phyloP scores from a whole-genome alignment of 2,329 filamentous ascomycete species.

The Xylariales sp. region DNA sequence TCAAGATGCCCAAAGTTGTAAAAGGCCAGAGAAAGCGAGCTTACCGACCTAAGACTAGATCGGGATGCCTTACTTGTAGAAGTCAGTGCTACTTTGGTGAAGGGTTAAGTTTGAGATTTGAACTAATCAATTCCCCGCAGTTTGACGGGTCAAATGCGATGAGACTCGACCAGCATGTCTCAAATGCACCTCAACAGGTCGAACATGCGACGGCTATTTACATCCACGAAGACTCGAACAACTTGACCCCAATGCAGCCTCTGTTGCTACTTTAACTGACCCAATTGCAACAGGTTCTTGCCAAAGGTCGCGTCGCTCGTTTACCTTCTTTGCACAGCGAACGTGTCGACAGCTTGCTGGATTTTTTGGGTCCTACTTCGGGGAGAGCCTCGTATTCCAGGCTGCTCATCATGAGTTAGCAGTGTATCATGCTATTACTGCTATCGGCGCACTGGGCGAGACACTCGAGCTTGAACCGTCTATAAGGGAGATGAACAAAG shows the following conservation, averaged over 20 bases:
- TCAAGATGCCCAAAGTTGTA: slow-evolving; percentile 9
- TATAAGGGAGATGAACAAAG: background rate
- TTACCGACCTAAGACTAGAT: slow-evolving; percentile 7
- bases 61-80: slow-evolving; percentile 7
- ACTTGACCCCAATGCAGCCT: background rate
- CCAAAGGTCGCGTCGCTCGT: slow-evolving; percentile 1
- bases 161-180: slow-evolving; percentile 6
- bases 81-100: too few species aligned
- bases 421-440: slow-evolving; percentile 5
- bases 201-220: slow-evolving; percentile 5
- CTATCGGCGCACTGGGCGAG: slow-evolving; percentile 5
- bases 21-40: slow-evolving; percentile 8
- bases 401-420: slow-evolving; percentile 7
- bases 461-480: background rate
- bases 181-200: slow-evolving; percentile 6
- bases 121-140: slow-evolving; percentile 2
- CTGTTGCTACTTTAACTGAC: background rate
- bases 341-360: slow-evolving; percentile 5
- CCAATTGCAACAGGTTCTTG: background rate
- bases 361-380: slow-evolving; percentile 8
- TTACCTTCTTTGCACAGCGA: slow-evolving; percentile 5
- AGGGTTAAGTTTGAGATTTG: too few species aligned
- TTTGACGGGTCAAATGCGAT: slow-evolving; percentile 8
- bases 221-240: too few species aligned
- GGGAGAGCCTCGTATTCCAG: slow-evolving; percentile 6